Conservation (phyloP, 257 asterid species). For the Echites panduratus region DNA sequence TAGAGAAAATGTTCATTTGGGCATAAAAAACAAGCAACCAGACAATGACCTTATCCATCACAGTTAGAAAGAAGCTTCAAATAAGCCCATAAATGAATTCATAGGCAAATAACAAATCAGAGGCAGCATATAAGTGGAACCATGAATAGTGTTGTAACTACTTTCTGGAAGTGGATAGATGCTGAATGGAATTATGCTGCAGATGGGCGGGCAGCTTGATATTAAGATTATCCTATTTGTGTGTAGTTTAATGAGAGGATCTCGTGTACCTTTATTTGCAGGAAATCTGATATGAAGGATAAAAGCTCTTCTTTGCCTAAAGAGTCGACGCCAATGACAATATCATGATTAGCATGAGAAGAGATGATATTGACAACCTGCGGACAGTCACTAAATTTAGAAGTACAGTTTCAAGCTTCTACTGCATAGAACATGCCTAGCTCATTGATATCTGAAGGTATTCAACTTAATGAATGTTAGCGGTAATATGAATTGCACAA, state of each 20-base stretch:
- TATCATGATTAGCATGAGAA: constrained; percentile 72
- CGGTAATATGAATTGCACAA: neutral
- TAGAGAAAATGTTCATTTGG: neutral
- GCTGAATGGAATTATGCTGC: neutral
- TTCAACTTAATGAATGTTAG: neutral
- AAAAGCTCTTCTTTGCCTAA: constrained; percentile 91
- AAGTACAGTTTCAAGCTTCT: constrained; percentile 15
- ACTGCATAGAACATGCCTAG: neutral
- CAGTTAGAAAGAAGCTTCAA: neutral
- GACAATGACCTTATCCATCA: neutral
- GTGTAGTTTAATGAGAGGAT: neutral
- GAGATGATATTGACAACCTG: constrained; percentile 71
- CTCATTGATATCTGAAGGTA: neutral
- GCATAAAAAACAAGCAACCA: neutral
- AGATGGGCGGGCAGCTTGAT: neutral
- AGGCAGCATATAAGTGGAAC: neutral
- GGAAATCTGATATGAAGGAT: constrained; percentile 47
- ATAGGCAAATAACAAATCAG: neutral
- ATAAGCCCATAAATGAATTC: neutral
- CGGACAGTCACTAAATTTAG: constrained; percentile 14
- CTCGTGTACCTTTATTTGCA: constrained; percentile 55
- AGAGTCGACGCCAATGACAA: constrained; percentile 67
- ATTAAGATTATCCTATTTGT: neutral
- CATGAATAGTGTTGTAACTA: neutral
- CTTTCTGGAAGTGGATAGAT: neutral